Evolutionary conservation across 2,329 filamentous ascomycete genomes (phyloP).

Genomic region (Rasamsonia emersonii): DNA sequence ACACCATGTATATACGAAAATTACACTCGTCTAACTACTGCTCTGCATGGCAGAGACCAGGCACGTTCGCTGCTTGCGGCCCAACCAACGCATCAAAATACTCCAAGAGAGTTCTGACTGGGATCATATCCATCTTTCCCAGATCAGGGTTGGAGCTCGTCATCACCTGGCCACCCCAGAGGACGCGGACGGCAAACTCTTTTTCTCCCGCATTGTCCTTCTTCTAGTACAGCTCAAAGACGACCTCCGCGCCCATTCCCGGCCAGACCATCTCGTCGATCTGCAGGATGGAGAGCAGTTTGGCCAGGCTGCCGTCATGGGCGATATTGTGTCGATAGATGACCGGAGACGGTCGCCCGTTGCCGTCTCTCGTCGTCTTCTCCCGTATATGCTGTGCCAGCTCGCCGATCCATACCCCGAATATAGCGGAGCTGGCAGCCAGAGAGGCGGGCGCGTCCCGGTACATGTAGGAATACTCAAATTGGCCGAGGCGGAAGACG

Average conservation of each 20-base stretch:
- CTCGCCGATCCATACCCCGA: conserved; percentile 68
- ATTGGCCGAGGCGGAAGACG: conserved; percentile 69
- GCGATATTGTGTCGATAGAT: conserved; percentile 69
- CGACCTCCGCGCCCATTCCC: conserved; percentile 70
- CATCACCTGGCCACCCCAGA: conserved; percentile 62
- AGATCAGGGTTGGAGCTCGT: conserved; percentile 59
- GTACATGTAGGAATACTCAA: conserved; percentile 73
- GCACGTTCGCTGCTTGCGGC: conserved; percentile 33
- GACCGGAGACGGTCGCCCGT: conserved; percentile 30
- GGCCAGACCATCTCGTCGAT: conserved; percentile 73
- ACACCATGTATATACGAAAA: too few relatives aligned
- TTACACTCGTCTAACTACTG: too few relatives aligned
- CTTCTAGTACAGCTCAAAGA: conserved; percentile 63
- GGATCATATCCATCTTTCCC: conserved; percentile 63
- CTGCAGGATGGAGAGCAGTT: conserved; percentile 62
- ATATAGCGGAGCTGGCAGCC: conserved; percentile 51
- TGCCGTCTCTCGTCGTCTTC: conserved; percentile 25
- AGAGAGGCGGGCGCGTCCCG: conserved; percentile 58
- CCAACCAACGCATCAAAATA: conserved; percentile 69
- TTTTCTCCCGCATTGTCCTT: conserved; percentile 26
- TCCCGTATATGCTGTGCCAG: conserved; percentile 57
- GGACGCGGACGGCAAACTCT: conserved; percentile 50
- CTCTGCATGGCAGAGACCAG: conserved; percentile 32
- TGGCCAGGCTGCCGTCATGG: conserved; percentile 65
- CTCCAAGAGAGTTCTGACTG: conserved; percentile 52